These are phyloP conservation scores for Stephania japonica DNA, from an alignment of 164 flowering plant species.

Conservation along the genomic window DNA sequence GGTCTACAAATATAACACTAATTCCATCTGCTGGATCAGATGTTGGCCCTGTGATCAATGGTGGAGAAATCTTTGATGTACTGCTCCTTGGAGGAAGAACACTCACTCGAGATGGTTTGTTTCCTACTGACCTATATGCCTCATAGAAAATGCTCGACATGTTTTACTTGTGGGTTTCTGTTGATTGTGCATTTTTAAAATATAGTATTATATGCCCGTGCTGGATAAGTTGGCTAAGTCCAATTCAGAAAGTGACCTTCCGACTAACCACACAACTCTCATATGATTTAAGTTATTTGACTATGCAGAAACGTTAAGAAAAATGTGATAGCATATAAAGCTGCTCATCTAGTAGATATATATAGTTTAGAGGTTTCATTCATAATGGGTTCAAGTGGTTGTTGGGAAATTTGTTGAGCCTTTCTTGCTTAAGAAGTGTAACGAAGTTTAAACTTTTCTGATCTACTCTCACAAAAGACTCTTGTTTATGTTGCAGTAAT, in stretches of 20 bases:
- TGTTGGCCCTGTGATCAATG: constrained; percentile 67
- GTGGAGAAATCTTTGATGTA: constrained; percentile 66
- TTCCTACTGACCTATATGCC: background rate
- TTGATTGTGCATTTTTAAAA: too few relatives aligned
- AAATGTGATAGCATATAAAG: background rate
- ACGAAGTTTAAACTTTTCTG: background rate
- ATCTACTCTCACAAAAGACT: constrained; percentile 3
- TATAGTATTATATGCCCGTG: too few relatives aligned
- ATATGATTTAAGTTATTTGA: too few relatives aligned
- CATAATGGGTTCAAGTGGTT: background rate
- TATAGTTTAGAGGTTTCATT: background rate
- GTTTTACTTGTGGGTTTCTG: constrained; percentile 1
- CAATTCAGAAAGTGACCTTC: background rate
- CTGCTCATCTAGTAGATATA: background rate
- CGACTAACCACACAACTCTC: too few relatives aligned
- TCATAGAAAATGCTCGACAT: background rate
- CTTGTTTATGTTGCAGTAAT: constrained; percentile 39
- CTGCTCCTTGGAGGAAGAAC: constrained; percentile 69
- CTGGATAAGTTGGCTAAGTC: background rate
- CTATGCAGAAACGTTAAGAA: background rate
- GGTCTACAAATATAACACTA: constrained; percentile 53
- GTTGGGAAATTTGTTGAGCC: background rate
- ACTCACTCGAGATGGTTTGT: constrained; percentile 67
- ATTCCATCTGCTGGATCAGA: constrained; percentile 49
- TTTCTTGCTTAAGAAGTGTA: background rate